Evolutionary conservation across 306 rosid species (phyloP).

Genomic region (Quercus cerris): DNA sequence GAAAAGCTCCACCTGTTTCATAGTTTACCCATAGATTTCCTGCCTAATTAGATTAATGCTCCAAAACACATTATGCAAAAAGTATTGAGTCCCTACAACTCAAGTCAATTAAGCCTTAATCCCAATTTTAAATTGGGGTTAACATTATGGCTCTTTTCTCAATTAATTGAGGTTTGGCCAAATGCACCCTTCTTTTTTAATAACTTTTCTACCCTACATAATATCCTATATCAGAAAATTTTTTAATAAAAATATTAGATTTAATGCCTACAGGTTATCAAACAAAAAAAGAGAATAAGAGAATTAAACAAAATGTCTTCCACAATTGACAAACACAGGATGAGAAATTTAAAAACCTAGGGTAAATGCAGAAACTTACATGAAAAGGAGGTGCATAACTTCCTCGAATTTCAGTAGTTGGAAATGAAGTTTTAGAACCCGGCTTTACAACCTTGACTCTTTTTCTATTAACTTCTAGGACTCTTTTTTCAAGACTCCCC

Average conservation of each 20-base stretch:
- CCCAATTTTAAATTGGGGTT: no score
- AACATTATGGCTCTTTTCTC: no score
- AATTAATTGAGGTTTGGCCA: no score
- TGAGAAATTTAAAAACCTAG: background rate
- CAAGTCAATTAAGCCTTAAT: no score
- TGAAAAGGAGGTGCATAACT: slow-evolving; percentile 94
- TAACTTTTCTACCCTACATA: no score
- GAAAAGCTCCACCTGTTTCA: slow-evolving; percentile 82
- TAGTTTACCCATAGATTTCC: background rate
- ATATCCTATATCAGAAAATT: background rate
- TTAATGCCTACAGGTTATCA: background rate
- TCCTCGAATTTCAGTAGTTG: slow-evolving; percentile 91
- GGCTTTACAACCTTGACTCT: slow-evolving; percentile 92
- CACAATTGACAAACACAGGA: background rate
- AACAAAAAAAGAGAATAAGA: background rate
- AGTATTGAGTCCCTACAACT: background rate
- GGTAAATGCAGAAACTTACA: slow-evolving; percentile 44
- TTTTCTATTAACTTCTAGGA: slow-evolving; percentile 82
- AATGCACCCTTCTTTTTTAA: no score
- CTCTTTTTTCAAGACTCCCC: slow-evolving; percentile 75
- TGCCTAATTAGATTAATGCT: background rate
- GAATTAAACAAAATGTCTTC: background rate
- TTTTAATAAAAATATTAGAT: background rate
- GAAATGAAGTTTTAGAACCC: slow-evolving; percentile 91
- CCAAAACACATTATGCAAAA: background rate